Conservation (phyloP, 805 yeast species). For the Candida taoyuanica region DNA sequence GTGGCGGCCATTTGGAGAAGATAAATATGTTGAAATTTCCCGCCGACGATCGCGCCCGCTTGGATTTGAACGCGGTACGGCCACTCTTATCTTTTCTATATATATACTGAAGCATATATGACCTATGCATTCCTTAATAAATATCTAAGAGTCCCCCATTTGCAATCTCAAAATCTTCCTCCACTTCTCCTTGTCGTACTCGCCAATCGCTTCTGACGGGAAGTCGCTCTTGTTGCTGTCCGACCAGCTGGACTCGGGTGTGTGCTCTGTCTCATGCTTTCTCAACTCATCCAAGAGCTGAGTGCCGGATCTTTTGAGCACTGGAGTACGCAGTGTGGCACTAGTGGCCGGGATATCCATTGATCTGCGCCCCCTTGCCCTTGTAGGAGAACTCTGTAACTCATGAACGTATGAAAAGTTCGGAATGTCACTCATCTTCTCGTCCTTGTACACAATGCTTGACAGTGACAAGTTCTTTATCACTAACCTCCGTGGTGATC, state of each 20-base stretch:
- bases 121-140: not conserved
- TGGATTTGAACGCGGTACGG: no score
- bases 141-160: constrained; percentile 4
- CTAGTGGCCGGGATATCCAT: not conserved
- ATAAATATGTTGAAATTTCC: not conserved
- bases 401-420: constrained; percentile 25
- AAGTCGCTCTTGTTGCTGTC: constrained; percentile 35
- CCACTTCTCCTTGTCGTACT: constrained; percentile 66
- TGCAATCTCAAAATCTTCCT: constrained; percentile 41
- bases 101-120: not conserved
- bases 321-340: not conserved
- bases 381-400: constrained; percentile 22
- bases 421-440: constrained; percentile 13
- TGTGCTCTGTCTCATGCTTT: constrained; percentile 21
- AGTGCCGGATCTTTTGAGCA: no score
- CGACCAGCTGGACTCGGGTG: constrained; percentile 35
- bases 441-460: constrained; percentile 23
- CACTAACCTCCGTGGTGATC: constrained; percentile 14
- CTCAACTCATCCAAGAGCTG: no score
- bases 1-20: not conserved
- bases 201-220: constrained; percentile 58
- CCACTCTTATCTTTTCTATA: no score
- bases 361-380: constrained; percentile 4
- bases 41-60: no score
- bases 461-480: constrained; percentile 26